A percentile compares a stretch with the other conserved stretches of the same genome.
These are phyloP conservation scores for Entomortierella chlamydospora DNA, from an alignment of 192 early-diverging fungal genomes.

Conservation along the genomic window DNA sequence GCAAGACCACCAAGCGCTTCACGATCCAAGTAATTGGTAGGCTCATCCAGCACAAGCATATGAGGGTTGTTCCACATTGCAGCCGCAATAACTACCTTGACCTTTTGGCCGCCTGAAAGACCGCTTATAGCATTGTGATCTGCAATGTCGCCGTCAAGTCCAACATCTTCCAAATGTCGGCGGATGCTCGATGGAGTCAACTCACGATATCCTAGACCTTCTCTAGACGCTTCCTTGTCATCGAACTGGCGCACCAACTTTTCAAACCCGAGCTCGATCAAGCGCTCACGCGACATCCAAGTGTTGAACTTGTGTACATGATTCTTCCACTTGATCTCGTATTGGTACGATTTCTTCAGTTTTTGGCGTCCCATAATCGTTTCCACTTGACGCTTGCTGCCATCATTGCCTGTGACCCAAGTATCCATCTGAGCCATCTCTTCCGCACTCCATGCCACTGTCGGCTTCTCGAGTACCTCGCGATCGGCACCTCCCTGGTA, in stretches of 20 bases:
- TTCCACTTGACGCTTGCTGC: conserved; percentile 70
- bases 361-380: conserved; percentile 77
- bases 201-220: conserved; percentile 78
- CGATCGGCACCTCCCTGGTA: conserved; percentile 83
- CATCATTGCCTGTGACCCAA: conserved; percentile 61
- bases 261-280: conserved; percentile 77
- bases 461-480: conserved; percentile 77
- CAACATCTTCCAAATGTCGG: conserved; percentile 78
- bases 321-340: conserved; percentile 82
- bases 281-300: conserved; percentile 76
- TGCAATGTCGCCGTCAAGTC: conserved; percentile 81
- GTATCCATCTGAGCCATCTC: conserved; percentile 76
- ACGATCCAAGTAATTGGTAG: conserved; percentile 78
- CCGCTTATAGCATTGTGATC: conserved; percentile 80
- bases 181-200: conserved; percentile 75
- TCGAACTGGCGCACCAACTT: conserved; percentile 85
- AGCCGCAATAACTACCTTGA: conserved; percentile 87
- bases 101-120: conserved; percentile 88
- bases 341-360: conserved; percentile 83
- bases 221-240: conserved; percentile 79
- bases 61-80: conserved; percentile 90
- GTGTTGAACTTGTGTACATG: conserved; percentile 73
- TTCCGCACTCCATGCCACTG: conserved; percentile 73
- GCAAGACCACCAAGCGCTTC: conserved; percentile 82
- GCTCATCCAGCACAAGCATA: conserved; percentile 82